A percentile compares a stretch with the other conserved stretches of the same genome.
Conservation (phyloP, 2,329 filamentous ascomycete genomes). For the Lasiodiplodia citricola region DNA sequence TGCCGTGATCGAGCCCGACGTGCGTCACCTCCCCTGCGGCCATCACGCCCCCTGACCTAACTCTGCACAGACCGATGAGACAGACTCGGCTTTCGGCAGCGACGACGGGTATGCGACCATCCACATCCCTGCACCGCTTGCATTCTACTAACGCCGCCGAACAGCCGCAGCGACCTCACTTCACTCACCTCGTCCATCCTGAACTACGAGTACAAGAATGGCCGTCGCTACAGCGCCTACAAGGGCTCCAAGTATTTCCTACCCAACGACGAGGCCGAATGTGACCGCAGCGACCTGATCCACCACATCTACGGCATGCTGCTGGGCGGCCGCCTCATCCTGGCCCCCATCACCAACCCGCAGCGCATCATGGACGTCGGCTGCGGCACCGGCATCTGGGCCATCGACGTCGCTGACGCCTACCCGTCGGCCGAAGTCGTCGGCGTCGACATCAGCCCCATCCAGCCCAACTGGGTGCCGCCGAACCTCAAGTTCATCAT, state of each 20-base stretch:
- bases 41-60: neutral
- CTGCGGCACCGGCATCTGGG: conserved; percentile 42
- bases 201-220: conserved; percentile 24
- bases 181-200: conserved; percentile 18
- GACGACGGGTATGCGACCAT: neutral
- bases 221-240: conserved; percentile 43
- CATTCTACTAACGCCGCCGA: neutral
- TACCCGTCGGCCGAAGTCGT: conserved; percentile 43
- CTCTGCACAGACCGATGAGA: conserved; percentile 7
- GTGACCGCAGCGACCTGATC: conserved; percentile 41
- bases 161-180: conserved; percentile 10
- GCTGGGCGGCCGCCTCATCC: conserved; percentile 43
- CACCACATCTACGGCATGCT: conserved; percentile 46
- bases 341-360: conserved; percentile 36
- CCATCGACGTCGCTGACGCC: conserved; percentile 41
- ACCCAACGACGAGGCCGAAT: conserved; percentile 47
- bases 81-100: conserved; percentile 14
- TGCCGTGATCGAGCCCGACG: conserved; percentile 10
- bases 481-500: conserved; percentile 57
- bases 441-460: conserved; percentile 55
- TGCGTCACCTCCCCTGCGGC: neutral
- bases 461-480: conserved; percentile 54
- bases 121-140: neutral
- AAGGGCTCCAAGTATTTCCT: conserved; percentile 40
- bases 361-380: conserved; percentile 41